Conservation (phyloP, 2,329 filamentous ascomycete species). For the Rhynchosporium agropyri region DNA sequence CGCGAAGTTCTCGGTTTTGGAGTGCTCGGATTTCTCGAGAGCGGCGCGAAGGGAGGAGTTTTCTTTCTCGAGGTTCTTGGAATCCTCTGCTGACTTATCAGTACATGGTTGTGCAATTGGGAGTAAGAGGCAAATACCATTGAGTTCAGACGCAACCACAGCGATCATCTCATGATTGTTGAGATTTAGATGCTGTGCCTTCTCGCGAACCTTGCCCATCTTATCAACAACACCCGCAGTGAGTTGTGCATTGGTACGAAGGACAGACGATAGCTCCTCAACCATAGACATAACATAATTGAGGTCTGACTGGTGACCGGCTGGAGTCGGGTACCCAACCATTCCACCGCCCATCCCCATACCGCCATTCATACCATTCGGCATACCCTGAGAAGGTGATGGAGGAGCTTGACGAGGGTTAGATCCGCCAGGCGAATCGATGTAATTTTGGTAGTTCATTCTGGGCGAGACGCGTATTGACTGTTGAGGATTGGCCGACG, state of each 20-base stretch:
- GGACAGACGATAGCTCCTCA: slow-evolving; percentile 57
- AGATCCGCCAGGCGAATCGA: slow-evolving; percentile 32
- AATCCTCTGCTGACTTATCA: slow-evolving; percentile 51
- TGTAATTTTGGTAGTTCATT: slow-evolving; percentile 35
- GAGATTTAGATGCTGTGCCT: slow-evolving; percentile 54
- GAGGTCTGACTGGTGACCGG: slow-evolving; percentile 68
- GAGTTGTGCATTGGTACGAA: slow-evolving; percentile 53
- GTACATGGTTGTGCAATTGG: slow-evolving; percentile 10
- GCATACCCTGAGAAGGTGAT: slow-evolving; percentile 39
- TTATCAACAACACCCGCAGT: slow-evolving; percentile 67
- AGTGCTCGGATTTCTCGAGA: slow-evolving; percentile 62
- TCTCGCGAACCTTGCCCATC: slow-evolving; percentile 61
- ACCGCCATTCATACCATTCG: slow-evolving; percentile 41
- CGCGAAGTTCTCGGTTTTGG: slow-evolving; percentile 61
- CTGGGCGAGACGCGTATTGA: not conserved
- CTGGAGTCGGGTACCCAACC: slow-evolving; percentile 56
- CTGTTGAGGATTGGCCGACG: not conserved
- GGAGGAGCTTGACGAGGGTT: slow-evolving; percentile 38
- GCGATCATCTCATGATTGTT: slow-evolving; percentile 62
- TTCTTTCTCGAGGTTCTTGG: slow-evolving; percentile 61
- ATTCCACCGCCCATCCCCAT: slow-evolving; percentile 48
- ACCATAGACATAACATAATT: slow-evolving; percentile 71
- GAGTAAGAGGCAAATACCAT: slow-evolving; percentile 48
- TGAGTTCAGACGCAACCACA: slow-evolving; percentile 58
- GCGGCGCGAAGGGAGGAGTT: slow-evolving; percentile 63